Percentiles rank a stretch among this genome's conserved stretches.
Conservation (phyloP, 208 protist species). For the Leishmania braziliensis region DNA sequence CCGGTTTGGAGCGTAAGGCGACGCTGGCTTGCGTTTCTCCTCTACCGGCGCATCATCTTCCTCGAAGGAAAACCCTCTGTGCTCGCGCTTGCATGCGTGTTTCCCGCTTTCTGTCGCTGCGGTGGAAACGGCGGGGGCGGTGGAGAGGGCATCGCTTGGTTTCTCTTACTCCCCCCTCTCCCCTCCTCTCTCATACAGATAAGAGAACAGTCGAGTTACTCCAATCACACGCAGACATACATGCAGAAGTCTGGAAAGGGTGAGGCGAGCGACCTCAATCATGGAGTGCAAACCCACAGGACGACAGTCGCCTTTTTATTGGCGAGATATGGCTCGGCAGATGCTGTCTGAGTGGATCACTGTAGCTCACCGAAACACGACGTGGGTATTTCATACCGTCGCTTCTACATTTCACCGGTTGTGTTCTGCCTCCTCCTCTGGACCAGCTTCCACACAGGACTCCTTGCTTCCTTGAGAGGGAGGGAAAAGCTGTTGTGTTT, state of each 20-base stretch:
- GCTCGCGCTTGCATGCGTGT: background rate
- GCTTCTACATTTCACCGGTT: background rate
- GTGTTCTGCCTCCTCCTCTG: background rate
- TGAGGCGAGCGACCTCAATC: background rate
- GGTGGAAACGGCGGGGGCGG: background rate
- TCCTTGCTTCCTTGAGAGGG: background rate
- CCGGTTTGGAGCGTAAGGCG: background rate
- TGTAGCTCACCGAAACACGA: background rate
- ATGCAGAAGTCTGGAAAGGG: background rate
- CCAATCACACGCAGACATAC: no score
- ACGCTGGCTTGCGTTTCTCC: background rate
- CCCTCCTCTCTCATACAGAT: constrained; percentile 3
- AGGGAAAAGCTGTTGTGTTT: background rate
- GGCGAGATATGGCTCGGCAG: background rate
- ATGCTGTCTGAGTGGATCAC: background rate
- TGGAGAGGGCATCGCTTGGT: background rate
- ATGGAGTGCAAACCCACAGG: background rate
- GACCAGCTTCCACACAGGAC: background rate
- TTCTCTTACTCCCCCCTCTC: background rate
- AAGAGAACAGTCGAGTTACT: background rate
- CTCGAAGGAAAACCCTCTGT: background rate
- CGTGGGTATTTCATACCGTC: no score
- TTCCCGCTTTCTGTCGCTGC: background rate
- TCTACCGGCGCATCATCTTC: no score
- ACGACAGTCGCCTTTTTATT: background rate